Conservation (phyloP, 2,329 filamentous ascomycete genomes). For the Calonectria henricotiae region DNA sequence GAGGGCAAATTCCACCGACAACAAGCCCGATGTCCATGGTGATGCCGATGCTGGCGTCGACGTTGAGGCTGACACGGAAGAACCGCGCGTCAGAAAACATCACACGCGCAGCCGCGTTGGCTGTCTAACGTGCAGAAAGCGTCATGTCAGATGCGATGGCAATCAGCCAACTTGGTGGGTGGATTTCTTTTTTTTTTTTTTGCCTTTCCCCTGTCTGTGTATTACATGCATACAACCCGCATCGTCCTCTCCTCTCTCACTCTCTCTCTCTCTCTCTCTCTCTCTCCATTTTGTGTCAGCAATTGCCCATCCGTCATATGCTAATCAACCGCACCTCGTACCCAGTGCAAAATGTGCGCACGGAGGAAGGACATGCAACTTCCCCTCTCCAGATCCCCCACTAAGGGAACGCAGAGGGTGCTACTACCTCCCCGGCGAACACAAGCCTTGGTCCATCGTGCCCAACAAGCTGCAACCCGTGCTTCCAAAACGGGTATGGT, state of each 20-base stretch:
- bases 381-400: conserved; percentile 35
- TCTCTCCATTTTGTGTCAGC: neutral
- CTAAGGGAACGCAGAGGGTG: conserved; percentile 43
- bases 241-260: neutral
- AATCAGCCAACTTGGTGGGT: conserved; percentile 44
- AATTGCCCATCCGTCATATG: neutral
- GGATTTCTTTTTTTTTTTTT: neutral
- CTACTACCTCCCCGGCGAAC: conserved; percentile 43
- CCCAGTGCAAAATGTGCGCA: conserved; percentile 38
- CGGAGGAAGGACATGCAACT: conserved; percentile 37
- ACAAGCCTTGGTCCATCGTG: conserved; percentile 43
- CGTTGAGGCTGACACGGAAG: neutral
- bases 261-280: neutral
- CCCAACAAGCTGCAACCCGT: neutral
- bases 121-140: conserved; percentile 46
- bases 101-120: conserved; percentile 47
- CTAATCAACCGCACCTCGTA: neutral
- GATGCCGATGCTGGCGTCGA: too few relatives aligned
- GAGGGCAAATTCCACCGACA: too few relatives aligned
- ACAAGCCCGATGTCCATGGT: too few relatives aligned
- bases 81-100: conserved; percentile 16
- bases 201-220: neutral
- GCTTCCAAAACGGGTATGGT: neutral
- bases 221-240: neutral
- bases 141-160: conserved; percentile 46